Base-by-base conservation (phyloP, 1,139 yeast species). In the Suhomyces terraborum region DNA sequence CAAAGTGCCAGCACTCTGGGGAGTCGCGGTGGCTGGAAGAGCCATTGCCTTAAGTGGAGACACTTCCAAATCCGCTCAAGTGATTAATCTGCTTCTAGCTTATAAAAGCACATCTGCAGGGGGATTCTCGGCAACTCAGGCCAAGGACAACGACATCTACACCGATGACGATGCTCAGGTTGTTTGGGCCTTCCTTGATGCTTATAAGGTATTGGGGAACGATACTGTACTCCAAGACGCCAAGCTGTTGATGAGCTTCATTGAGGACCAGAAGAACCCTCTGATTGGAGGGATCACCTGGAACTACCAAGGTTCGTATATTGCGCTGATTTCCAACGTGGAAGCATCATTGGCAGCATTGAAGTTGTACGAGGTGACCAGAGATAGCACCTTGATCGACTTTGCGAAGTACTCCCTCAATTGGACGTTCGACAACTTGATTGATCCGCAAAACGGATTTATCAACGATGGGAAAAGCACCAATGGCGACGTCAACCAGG, bases 341-440 rank as follows among this genome's bases (percentile, higher is more conserved):
- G 73, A 67, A 47, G 58, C 64, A 2, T 73, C 69, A 0, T 51
- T 67, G 36, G 66, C 72, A 3, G 67, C 73, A 1, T 48, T 66
- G 17, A 55, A 56, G 40, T 45, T 65, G 12, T 55, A 63, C 41
- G 51, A 48, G 5, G 40, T 49, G 20, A 53, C 49, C 10, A 32
- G 48, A 4, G 36, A 40, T 31, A 28, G 36, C 3, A 44, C 44
- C 3, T 50, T 59, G 32, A 34, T 62, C 6, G 41, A 43, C 1
- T 64, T 63, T 43, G 58, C 66, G 10, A 52, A 50, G 30, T 38
- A 53, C n/a, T 54, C 62, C 32, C 46, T 66, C 38, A 45, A 51
- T 16, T 67, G 57, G 53, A 54, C 61, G 40, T 53, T 62, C 37
- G 46, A 59, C 12, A 48, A 62, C 37, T 53, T 67, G 34, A 56